These are phyloP conservation scores for Tetrapisispora iriomotensis DNA, from an alignment of 805 yeast genomes.

Conservation along the genomic window DNA sequence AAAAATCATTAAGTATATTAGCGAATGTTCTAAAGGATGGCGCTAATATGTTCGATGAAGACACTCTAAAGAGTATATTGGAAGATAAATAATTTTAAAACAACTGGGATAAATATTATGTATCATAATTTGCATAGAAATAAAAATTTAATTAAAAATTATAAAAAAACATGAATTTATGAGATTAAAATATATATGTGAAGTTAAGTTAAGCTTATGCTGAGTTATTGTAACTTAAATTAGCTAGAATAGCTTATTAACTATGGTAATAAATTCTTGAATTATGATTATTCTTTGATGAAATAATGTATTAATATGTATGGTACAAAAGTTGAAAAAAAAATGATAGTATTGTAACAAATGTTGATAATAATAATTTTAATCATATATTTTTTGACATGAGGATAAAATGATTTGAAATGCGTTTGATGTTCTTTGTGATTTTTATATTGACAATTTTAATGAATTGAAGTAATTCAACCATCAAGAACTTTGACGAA, in stretches of 20 bases:
- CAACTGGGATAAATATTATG: background rate
- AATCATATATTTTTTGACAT: too few relatives aligned
- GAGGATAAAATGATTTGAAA: too few relatives aligned
- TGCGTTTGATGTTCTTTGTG: background rate
- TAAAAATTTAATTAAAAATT: background rate
- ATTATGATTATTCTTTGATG: too few relatives aligned
- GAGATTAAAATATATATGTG: too few relatives aligned
- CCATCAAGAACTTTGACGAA: constrained; percentile 64
- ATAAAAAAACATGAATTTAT: background rate
- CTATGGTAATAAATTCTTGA: too few relatives aligned
- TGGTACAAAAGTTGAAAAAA: too few relatives aligned
- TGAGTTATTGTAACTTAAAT: too few relatives aligned
- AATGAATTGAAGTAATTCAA: constrained; percentile 2
- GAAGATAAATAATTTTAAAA: constrained; percentile 14
- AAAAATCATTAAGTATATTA: constrained; percentile 44
- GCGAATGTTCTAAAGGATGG: constrained; percentile 53
- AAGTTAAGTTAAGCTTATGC: too few relatives aligned
- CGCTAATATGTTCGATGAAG: constrained; percentile 48
- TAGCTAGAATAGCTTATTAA: too few relatives aligned
- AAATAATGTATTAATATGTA: too few relatives aligned
- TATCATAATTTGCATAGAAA: background rate
- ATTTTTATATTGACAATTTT: background rate
- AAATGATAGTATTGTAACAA: too few relatives aligned
- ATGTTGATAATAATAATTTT: too few relatives aligned
- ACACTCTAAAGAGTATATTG: constrained; percentile 32